Evolutionary conservation across 257 asterid genomes (phyloP), one percentile per base, ranked within the genome.

Genomic region (Salvia hispanica): DNA sequence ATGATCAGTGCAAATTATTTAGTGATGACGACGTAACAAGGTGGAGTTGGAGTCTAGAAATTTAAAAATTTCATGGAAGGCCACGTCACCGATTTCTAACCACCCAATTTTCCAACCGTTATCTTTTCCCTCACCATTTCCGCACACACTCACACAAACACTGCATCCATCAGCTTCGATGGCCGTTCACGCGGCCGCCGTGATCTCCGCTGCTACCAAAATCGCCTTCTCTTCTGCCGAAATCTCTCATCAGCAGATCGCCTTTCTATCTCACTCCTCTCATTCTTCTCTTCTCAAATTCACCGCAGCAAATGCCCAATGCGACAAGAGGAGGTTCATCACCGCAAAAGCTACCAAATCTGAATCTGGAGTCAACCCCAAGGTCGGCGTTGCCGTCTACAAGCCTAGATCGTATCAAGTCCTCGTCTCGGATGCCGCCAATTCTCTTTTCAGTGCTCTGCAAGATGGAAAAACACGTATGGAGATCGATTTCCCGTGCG

Each of bases 401-500:
- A 94, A 91, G 84, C 97, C 99, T 64, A 85, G 60, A 59, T 90
- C 99, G 0, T 94, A 94, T 13, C 87, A 88, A 53, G 90, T 91
- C 42, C 95, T 94, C 47, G 92, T 83, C 5, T 62, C 91, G 2
- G 99, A 93, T 78, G 99, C 99, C 16, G 92, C 97, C 54, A 78
- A 79, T 73, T 81, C 88, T 50, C 95, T 93, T 18, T 78, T 46
- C 79, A 77, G 63, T 67, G 97, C 97, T 54, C 96, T 93, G 11
- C 84, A 80, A 25, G 91, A 93, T 3, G 99, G 95, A 42, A 93
- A 79, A 77, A 79, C 37, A 36, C 89, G 96, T 0, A 77, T 93
- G 44, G 99, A 93, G 72, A 93, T 93, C 40, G 99, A 93, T 55
- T 93, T 90, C 81, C 97, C 99, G 99, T 93, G 64, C 68, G 83